phyloP scores from a whole-genome alignment of 2,329 filamentous ascomycete species.

The Colletotrichum sojae region DNA sequence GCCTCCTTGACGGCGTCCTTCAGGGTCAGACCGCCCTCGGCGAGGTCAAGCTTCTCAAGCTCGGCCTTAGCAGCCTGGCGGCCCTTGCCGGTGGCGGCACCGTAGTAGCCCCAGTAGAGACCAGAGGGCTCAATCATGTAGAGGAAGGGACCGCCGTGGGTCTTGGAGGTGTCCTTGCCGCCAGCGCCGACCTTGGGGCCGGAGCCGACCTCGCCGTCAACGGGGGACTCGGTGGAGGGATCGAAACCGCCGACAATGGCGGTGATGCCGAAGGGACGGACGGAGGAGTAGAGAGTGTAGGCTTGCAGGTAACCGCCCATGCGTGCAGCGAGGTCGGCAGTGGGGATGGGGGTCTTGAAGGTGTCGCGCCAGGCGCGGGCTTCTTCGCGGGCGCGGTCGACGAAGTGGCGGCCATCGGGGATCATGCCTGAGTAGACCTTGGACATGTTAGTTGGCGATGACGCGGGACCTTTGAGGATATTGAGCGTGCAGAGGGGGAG shows the following conservation, averaged over 20 bases:
- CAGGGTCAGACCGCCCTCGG: slow-evolving; percentile 81
- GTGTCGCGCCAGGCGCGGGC: slow-evolving; percentile 90
- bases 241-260: slow-evolving; percentile 96
- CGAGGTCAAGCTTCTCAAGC: slow-evolving; percentile 95
- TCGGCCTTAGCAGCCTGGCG: slow-evolving; percentile 97
- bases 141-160: slow-evolving; percentile 89
- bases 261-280: slow-evolving; percentile 96
- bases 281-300: slow-evolving; percentile 97
- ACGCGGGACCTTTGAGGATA: background rate
- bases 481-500: slow-evolving; percentile 13
- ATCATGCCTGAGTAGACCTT: slow-evolving; percentile 96
- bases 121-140: slow-evolving; percentile 99
- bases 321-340: slow-evolving; percentile 87
- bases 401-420: slow-evolving; percentile 95
- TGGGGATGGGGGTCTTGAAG: slow-evolving; percentile 96
- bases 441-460: slow-evolving; percentile 16
- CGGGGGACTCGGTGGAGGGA: slow-evolving; percentile 84
- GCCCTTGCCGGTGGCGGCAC: slow-evolving; percentile 96
- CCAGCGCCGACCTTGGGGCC: slow-evolving; percentile 86
- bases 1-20: slow-evolving; percentile 95
- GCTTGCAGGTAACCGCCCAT: slow-evolving; percentile 97
- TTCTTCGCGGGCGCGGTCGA: slow-evolving; percentile 94
- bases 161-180: slow-evolving; percentile 81
- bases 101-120: slow-evolving; percentile 98
- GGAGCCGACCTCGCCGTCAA: slow-evolving; percentile 90